Evolutionary conservation across 1,139 yeast species (phyloP), one percentile per base, ranked within the genome.

Genomic region (Suhomyces atakaporum): DNA sequence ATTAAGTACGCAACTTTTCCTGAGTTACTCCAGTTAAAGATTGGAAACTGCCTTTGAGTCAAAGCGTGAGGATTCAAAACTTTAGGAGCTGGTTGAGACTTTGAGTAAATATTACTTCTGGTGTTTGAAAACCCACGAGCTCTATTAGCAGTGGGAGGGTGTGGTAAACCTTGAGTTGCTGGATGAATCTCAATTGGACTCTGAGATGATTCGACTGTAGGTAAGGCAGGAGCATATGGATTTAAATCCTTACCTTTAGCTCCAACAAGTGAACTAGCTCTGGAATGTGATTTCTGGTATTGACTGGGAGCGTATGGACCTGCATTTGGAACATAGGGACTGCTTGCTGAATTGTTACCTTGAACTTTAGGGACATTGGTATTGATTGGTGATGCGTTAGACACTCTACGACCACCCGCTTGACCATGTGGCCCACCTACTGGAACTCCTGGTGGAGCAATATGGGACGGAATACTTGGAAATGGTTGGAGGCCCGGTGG

Each of bases 1-100:
- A 63, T 48, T 31, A 70, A 50, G 8, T 48, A 45, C 1, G 57
- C 64, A 8, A 60, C 60, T 20, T 54, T 58, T 26, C 54, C 60
- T 5, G 70, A 57, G 25, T 67, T 62, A 31, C 86, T 76, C 86
- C 95, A 89, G 39, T 75, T 69, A 55, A 88, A 84, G 23, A 89
- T 58, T 0, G 96, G 96, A 57, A 84, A 85, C 55, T 87, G 96
- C 39, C 86, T 68, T 35, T 69, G 70, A 20, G 53, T 51, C 30
- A 65, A 51, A 6, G 67, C 62, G 18, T 58, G 58, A 2, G 75
- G 74, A 39, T 69, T 59, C 24, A 50, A 53, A 13, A 58, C 55
- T 39, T 59, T 61, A 1, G 59, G 54, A 4, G 55, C 51, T 4
- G 61, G 54, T 24, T 43, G 50, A 7, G 38, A 30, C 36, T 52